A percentile compares a stretch with the other conserved stretches of the same genome.
These are phyloP conservation scores for Lupinus albus DNA, from an alignment of 306 rosid genomes.

Conservation along the genomic window DNA sequence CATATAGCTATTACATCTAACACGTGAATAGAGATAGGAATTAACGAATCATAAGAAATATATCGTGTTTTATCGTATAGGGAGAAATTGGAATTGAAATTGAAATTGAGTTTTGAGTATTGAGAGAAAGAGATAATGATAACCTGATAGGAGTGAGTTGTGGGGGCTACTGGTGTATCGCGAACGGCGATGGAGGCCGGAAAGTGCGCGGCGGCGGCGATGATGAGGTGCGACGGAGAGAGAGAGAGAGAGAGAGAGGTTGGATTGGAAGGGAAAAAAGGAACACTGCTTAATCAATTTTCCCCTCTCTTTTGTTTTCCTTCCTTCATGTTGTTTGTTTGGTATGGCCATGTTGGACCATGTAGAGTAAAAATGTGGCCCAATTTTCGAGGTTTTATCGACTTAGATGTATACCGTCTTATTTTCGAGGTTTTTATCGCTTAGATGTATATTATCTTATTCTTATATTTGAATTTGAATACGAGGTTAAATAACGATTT, in stretches of 20 bases:
- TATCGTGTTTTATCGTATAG: not conserved
- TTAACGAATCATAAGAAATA: not conserved
- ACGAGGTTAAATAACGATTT: no score
- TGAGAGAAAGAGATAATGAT: not conserved
- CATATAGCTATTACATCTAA: not conserved
- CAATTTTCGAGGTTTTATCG: no score
- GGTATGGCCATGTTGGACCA: no score
- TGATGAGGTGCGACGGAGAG: not conserved
- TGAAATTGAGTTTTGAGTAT: not conserved
- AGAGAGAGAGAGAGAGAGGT: not conserved
- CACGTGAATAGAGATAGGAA: not conserved
- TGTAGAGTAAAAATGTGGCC: no score
- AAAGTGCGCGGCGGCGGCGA: not conserved
- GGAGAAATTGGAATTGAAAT: not conserved
- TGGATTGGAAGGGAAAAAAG: not conserved
- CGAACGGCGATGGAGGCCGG: not conserved
- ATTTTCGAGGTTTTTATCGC: no score
- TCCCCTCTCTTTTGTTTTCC: not conserved
- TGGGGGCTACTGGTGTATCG: not conserved
- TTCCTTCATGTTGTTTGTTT: not conserved
- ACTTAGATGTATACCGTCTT: no score
- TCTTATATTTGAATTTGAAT: no score
- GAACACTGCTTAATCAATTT: not conserved
- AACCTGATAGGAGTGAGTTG: slow-evolving; percentile 13
- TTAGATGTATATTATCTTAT: no score